Evolutionary conservation across 2,329 filamentous ascomycete genomes (phyloP), one percentile per base, ranked within the genome.

Genomic region (Verticillium dahliae): DNA sequence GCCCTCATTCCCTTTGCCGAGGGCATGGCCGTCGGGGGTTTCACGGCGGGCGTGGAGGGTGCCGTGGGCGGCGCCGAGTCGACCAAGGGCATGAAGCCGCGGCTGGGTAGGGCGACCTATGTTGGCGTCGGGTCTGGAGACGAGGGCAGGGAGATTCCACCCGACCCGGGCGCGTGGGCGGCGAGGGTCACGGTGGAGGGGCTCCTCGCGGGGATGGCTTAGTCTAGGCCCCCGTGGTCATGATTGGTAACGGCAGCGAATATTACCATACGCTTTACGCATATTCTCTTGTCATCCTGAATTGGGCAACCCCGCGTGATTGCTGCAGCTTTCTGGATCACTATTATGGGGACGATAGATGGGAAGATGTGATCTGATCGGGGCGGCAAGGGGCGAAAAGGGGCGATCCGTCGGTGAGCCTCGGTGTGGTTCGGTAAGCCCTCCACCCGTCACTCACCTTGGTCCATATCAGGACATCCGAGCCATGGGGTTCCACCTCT

Each of bases 131-230:
- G 79, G 1, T 9, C 13, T 13, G 81, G 81, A 54, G 77, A 77
- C 3, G 77, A 82, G 62, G 79, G 77, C 60, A 74, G 73, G 59
- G 80, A 79, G 55, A 64, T 82, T 60, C 85, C 89, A 4, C 87
- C 88, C 3, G 88, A 91, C 71, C 88, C 88, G 0, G 88, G 88
- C 35, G 88, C 88, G 4, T 86, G 87, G 78, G 88, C 87, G n/a
- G 80, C 88, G 31, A 86, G 86, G 80, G 80, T 84, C 15, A 81
- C 76, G 1, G 77, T 83, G 54, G 72, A 74, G 65, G 80, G 77
- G 1, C 62, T 81, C 58, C 65, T 70, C 58, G 38, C 62, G 38
- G 69, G 68, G 14, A 61, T 66, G 59, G 45, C 45, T 18, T 52
- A 52, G 45, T 4, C 27, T 31, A 31, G 27, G 27, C 27, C 27